Percentiles rank a stretch among this genome's conserved stretches.
Conservation (phyloP, 2,329 filamentous ascomycete genomes). For the Penicillium verrucosum region DNA sequence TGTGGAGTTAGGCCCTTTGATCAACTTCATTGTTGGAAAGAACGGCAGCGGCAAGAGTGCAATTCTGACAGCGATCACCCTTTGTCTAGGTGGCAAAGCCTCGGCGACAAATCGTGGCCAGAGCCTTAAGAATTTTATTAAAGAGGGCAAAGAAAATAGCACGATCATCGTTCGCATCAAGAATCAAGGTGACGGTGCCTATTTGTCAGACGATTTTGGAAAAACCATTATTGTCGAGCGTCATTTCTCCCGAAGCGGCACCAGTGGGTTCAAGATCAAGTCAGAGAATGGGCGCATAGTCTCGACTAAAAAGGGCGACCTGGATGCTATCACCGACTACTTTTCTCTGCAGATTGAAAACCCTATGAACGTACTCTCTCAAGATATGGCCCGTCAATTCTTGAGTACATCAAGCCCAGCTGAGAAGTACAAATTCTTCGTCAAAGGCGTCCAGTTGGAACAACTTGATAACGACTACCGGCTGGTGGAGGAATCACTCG, state of each 20-base stretch:
- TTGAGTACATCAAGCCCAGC: slow-evolving; percentile 76
- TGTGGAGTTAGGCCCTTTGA: slow-evolving; percentile 82
- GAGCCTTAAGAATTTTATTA: slow-evolving; percentile 86
- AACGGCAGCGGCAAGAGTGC: slow-evolving; percentile 98
- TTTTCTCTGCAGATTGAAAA: slow-evolving; percentile 95
- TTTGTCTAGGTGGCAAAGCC: slow-evolving; percentile 93
- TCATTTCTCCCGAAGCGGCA: slow-evolving; percentile 71
- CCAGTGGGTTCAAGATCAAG: slow-evolving; percentile 84
- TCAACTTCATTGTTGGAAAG: slow-evolving; percentile 97
- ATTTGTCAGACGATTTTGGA: slow-evolving; percentile 77
- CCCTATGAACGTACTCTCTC: slow-evolving; percentile 89
- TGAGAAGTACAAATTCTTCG: slow-evolving; percentile 95
- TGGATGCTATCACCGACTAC: slow-evolving; percentile 91
- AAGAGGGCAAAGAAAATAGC: slow-evolving; percentile 71
- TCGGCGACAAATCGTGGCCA: slow-evolving; percentile 88
- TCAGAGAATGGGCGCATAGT: slow-evolving; percentile 65
- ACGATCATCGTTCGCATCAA: slow-evolving; percentile 82
- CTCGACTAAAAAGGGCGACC: slow-evolving; percentile 77
- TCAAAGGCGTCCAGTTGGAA: slow-evolving; percentile 90
- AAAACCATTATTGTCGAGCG: slow-evolving; percentile 86
- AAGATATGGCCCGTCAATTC: slow-evolving; percentile 92
- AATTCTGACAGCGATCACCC: slow-evolving; percentile 83
- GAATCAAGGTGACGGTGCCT: slow-evolving; percentile 82
- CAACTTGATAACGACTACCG: slow-evolving; percentile 89
- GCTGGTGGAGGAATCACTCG: slow-evolving; percentile 73